These are phyloP conservation scores for Jasminum sambac DNA, from an alignment of 257 asterid genomes.

Conservation along the genomic window DNA sequence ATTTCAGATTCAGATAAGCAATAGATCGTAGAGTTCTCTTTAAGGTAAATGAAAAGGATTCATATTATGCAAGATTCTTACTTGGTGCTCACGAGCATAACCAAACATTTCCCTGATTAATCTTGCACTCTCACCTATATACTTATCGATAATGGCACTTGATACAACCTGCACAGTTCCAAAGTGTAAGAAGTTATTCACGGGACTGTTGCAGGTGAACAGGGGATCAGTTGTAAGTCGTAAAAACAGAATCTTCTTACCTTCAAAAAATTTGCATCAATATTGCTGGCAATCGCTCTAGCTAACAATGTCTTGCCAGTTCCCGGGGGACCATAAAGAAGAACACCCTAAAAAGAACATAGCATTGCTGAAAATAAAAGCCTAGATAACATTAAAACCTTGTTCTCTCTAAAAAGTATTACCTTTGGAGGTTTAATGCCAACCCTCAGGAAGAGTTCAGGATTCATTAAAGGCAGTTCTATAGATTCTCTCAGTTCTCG, in stretches of 20 bases:
- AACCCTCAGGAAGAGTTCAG: constrained; percentile 91
- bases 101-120: constrained; percentile 88
- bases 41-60: neutral
- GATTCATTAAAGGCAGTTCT: constrained; percentile 90
- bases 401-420: constrained; percentile 9
- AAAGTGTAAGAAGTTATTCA: constrained; percentile 22
- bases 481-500: constrained; percentile 94
- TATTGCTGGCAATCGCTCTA: constrained; percentile 96
- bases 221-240: neutral
- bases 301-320: constrained; percentile 98
- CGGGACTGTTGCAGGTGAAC: neutral
- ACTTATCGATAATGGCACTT: constrained; percentile 91
- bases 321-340: constrained; percentile 99
- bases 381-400: neutral
- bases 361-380: constrained; percentile 10
- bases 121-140: constrained; percentile 95
- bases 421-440: constrained; percentile 98
- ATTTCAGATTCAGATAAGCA: neutral
- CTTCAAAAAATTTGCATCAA: constrained; percentile 96
- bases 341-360: constrained; percentile 70
- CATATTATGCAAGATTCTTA: constrained; percentile 30
- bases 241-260: constrained; percentile 24
- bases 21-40: neutral
- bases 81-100: constrained; percentile 98
- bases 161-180: constrained; percentile 71